A percentile compares a stretch with the other conserved stretches of the same genome.
Conservation (phyloP, 805 yeast genomes). For the Kazachstania psychrophila region DNA sequence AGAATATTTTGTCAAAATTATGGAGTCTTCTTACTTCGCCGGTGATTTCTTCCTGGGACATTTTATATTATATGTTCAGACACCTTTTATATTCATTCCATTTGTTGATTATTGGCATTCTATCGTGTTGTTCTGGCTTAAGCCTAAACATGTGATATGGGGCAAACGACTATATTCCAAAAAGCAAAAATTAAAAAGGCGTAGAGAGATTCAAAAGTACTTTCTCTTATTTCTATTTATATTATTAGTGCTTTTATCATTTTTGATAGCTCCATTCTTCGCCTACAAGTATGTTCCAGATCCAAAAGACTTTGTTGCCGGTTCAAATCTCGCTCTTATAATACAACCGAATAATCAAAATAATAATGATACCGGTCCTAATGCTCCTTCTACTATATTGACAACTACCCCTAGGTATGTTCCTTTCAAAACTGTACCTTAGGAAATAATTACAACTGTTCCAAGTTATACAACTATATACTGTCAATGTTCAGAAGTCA, state of each 20-base stretch:
- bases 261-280: slow-evolving; percentile 43
- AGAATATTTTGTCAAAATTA: slow-evolving; percentile 52
- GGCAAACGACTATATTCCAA: slow-evolving; percentile 32
- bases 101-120: slow-evolving; percentile 61
- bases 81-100: slow-evolving; percentile 56
- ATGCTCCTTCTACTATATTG: slow-evolving; percentile 40
- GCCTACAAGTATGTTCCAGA: slow-evolving; percentile 26
- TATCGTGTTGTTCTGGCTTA: slow-evolving; percentile 57
- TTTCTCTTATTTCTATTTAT: slow-evolving; percentile 37
- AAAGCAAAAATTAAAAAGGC: slow-evolving; percentile 34
- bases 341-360: slow-evolving; percentile 53
- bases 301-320: slow-evolving; percentile 13
- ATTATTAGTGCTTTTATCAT: slow-evolving; percentile 32
- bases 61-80: slow-evolving; percentile 44
- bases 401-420: slow-evolving; percentile 32
- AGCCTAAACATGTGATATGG: slow-evolving; percentile 37
- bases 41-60: slow-evolving; percentile 57
- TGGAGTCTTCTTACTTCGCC: slow-evolving; percentile 60
- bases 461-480: too few relatives aligned
- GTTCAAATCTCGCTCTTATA: slow-evolving; percentile 31
- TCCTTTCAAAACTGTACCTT: slow-evolving; percentile 24
- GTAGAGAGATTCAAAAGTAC: slow-evolving; percentile 37
- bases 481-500: neutral
- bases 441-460: neutral
- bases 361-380: slow-evolving; percentile 57